A percentile compares a stretch with the other conserved stretches of the same genome.
These are phyloP conservation scores for Ochromonas danica DNA, from an alignment of 108 stramenopile genomes.

Conservation along the genomic window DNA sequence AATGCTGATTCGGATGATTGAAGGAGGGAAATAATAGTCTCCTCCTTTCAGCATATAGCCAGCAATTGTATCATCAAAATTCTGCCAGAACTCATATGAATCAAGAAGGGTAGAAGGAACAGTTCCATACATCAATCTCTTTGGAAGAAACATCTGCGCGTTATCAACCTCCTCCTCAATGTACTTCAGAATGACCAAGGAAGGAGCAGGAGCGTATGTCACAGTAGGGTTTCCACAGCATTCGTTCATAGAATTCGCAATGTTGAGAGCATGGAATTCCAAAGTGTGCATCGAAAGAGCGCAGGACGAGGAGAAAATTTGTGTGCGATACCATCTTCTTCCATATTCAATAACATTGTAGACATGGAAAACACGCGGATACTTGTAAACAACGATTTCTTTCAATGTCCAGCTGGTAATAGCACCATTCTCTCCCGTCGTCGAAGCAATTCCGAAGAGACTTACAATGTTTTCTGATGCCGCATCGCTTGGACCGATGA, in stretches of 20 bases:
- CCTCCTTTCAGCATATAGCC: slow-evolving; percentile 57
- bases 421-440: not conserved
- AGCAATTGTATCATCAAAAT: slow-evolving; percentile 79
- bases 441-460: not conserved
- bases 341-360: slow-evolving; percentile 94
- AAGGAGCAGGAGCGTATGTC: slow-evolving; percentile 68
- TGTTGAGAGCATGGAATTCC: slow-evolving; percentile 28
- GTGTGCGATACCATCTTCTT: slow-evolving; percentile 82
- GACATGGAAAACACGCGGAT: slow-evolving; percentile 85
- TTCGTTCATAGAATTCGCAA: slow-evolving; percentile 44
- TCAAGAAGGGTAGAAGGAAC: slow-evolving; percentile 87
- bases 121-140: slow-evolving; percentile 79
- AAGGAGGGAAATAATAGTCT: slow-evolving; percentile 29
- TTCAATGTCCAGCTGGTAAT: slow-evolving; percentile 65
- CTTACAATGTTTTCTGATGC: not conserved
- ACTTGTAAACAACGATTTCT: slow-evolving; percentile 88
- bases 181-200: slow-evolving; percentile 78
- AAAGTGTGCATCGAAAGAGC: slow-evolving; percentile 82
- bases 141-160: slow-evolving; percentile 73
- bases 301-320: slow-evolving; percentile 87
- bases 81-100: slow-evolving; percentile 92
- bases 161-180: slow-evolving; percentile 73
- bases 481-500: slow-evolving; percentile 57
- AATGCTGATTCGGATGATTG: slow-evolving; percentile 70
- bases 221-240: slow-evolving; percentile 83